Evolutionary conservation across 768 basidiomycete genomes (phyloP).

Genomic region (Russula sp.): DNA sequence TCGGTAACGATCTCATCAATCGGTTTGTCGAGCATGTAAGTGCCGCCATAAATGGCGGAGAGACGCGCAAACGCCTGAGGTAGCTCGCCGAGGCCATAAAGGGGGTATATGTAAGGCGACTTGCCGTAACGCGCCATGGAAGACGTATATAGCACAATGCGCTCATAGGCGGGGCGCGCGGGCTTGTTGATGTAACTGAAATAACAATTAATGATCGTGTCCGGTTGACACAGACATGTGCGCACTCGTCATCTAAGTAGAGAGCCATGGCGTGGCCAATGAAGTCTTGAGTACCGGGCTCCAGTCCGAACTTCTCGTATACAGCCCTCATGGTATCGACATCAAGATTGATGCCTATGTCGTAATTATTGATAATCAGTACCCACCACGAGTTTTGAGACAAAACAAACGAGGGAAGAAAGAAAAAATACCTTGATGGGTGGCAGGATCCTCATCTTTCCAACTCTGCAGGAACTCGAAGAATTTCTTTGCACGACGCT

Average conservation of each 20-base stretch:
- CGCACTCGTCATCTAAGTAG: constrained; percentile 95
- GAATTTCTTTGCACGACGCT: constrained; percentile 96
- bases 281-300: constrained; percentile 97
- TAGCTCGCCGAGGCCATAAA: constrained; percentile 97
- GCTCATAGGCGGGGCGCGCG: constrained; percentile 86
- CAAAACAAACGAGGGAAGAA: neutral
- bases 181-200: constrained; percentile 88
- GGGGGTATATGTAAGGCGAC: constrained; percentile 98
- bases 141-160: constrained; percentile 94
- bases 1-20: constrained; percentile 90
- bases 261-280: constrained; percentile 99
- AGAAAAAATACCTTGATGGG: constrained; percentile 81
- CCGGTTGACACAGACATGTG: constrained; percentile 20
- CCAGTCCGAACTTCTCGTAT: constrained; percentile 95
- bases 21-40: constrained; percentile 98
- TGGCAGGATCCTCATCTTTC: constrained; percentile 93
- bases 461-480: constrained; percentile 95
- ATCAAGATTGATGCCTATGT: constrained; percentile 80
- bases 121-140: constrained; percentile 99
- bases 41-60: constrained; percentile 97
- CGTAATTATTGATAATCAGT: neutral
- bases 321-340: constrained; percentile 89
- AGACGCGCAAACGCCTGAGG: constrained; percentile 98
- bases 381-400: neutral
- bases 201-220: constrained; percentile 11